Percentiles rank a stretch among this genome's conserved stretches.
phyloP scores from a whole-genome alignment of 768 basidiomycete species.

The Lyophyllum decastes region DNA sequence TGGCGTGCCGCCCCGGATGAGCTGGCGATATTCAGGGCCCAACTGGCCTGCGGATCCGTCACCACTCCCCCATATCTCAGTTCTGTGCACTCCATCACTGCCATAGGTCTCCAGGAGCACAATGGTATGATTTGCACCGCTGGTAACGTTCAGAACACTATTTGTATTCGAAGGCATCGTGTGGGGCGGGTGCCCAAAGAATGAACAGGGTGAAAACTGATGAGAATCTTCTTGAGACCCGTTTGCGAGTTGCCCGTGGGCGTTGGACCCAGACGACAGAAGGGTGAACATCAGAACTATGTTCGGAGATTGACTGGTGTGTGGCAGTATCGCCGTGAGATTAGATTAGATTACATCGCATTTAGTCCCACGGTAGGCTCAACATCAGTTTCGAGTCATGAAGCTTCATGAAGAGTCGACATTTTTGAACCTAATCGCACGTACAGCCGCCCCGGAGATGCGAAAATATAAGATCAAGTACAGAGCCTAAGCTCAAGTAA shows the following conservation, averaged over 20 bases:
- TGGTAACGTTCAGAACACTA: conserved; percentile 52
- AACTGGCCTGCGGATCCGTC: conserved; percentile 75
- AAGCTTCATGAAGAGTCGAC: not conserved
- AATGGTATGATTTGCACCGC: conserved; percentile 82
- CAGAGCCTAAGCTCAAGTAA: not conserved
- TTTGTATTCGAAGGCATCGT: conserved; percentile 30
- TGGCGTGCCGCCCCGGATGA: conserved; percentile 14
- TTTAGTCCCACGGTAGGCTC: no score
- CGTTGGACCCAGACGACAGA: conserved; percentile 41
- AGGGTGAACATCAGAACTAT: conserved; percentile 11
- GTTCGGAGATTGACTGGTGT: not conserved
- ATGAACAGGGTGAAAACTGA: conserved; percentile 41
- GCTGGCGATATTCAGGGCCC: conserved; percentile 41
- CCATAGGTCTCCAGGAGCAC: conserved; percentile 50
- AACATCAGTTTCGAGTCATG: not conserved
- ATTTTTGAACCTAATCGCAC: not conserved
- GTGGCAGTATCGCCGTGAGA: not conserved
- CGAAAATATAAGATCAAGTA: not conserved
- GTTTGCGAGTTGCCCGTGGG: conserved; percentile 53
- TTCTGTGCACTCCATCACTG: conserved; percentile 11
- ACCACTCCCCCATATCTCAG: conserved; percentile 74
- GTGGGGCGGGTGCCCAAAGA: conserved; percentile 28
- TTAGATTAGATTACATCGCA: conserved; percentile 4
- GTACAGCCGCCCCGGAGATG: not conserved
- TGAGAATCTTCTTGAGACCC: conserved; percentile 47